Base-by-base conservation (phyloP, 2,329 filamentous ascomycete species). In the Talaromyces pinophilus region DNA sequence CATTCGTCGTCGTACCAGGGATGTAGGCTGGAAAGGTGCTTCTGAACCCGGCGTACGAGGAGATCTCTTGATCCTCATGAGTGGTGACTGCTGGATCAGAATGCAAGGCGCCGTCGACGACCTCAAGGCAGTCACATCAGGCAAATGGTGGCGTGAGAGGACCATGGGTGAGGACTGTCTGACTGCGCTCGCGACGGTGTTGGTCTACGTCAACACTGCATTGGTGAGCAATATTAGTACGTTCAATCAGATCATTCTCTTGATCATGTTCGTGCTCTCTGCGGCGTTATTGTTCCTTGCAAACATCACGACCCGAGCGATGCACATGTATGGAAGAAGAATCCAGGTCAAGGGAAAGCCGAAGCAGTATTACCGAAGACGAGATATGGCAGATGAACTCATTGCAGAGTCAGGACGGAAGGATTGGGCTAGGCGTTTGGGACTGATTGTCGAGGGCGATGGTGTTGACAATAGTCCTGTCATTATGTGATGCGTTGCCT, bases 71-170 rank as follows among this genome's bases (percentile, higher is more conserved):
- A 77, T 88, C 28, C 81, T 86, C 33, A 78, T 88, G 3, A 83
- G 82, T 22, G 78, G 81, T 28, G 84, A 84, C 50, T 79, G 83
- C 0, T 82, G 81, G 70, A 80, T 88, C 1, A 77, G 83, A 13
- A 79, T 90, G 50, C 81, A 82, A 33, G 88, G 87, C 4, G 72
- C 79, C 3, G 79, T 83, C 7, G 80, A 84, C 38, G 87, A 89
- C 71, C 78, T 89, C 6, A 85, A 86, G 65, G 86, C 86, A 35
- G 81, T 89, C 48, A 88, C 86, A 0, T 82, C 84, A 2, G 83
- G 84, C 2, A 71, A 80, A 33, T 89, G 86, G 87, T 74, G 90
- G 55, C 79, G 82, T 11, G 77, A 82, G 46, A 82, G 84, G 73
- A 86, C 83, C 0, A 75, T 79, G 30, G 57, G 81, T 2, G 83